phyloP scores from a whole-genome alignment of 768 basidiomycete genomes.

The Mycena sanguinolenta region DNA sequence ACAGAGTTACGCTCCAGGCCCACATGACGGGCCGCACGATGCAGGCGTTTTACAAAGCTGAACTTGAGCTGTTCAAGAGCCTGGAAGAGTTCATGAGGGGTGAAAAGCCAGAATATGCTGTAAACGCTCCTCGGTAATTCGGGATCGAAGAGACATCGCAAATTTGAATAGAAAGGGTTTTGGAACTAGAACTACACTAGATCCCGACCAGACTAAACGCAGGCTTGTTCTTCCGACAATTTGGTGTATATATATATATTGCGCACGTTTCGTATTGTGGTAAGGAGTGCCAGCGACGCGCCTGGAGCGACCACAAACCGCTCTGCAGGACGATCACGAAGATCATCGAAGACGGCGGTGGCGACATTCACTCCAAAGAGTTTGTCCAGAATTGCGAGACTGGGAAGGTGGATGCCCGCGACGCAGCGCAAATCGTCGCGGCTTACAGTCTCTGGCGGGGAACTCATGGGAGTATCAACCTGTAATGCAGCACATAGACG shows the following conservation, averaged over 20 bases:
- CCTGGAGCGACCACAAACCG: conserved; percentile 14
- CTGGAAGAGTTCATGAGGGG: conserved; percentile 31
- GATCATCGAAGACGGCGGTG: conserved; percentile 10
- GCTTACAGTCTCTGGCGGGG: conserved; percentile 11
- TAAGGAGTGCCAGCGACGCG: not conserved
- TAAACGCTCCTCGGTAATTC: not conserved
- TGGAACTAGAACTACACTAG: no score
- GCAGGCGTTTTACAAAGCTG: conserved; percentile 22
- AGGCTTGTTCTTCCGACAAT: no score
- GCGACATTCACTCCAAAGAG: conserved; percentile 1
- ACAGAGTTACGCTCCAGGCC: conserved; percentile 33
- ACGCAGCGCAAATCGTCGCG: conserved; percentile 2
- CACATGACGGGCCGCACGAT: conserved; percentile 27
- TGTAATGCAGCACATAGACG: no score
- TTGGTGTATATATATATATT: no score
- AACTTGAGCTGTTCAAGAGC: conserved; percentile 29
- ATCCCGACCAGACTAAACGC: no score
- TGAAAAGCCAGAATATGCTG: conserved; percentile 9
- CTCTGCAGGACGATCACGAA: conserved; percentile 11
- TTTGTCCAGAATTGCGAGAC: conserved; percentile 3
- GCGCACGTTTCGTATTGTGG: no score
- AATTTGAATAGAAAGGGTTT: no score
- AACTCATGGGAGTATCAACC: not conserved
- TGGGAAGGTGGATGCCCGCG: conserved; percentile 10
- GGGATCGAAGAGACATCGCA: no score